These are phyloP conservation scores for Lecanoromycetidae sp. DNA, from an alignment of 2,329 filamentous ascomycete species.

Conservation along the genomic window DNA sequence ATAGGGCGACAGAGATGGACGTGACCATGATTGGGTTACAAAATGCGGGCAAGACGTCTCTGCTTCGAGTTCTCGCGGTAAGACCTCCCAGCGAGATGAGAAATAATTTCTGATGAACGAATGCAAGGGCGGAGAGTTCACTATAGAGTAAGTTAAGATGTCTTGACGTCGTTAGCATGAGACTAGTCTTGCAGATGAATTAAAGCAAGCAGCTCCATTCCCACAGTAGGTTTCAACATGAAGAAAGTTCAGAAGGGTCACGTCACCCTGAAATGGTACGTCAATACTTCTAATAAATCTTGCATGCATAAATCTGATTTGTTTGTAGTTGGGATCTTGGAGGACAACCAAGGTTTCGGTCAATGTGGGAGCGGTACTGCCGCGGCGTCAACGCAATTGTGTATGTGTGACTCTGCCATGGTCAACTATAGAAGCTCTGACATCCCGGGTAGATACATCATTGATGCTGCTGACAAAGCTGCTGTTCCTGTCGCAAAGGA, in stretches of 20 bases:
- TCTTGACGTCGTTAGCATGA: slow-evolving; percentile 10
- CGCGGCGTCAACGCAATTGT: slow-evolving; percentile 95
- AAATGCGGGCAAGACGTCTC: slow-evolving; percentile 93
- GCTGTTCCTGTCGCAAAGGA: slow-evolving; percentile 77
- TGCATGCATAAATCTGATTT: slow-evolving; percentile 6
- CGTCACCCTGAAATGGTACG: slow-evolving; percentile 88
- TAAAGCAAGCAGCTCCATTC: slow-evolving; percentile 56
- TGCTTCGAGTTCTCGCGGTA: slow-evolving; percentile 89
- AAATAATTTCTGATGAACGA: slow-evolving; percentile 26
- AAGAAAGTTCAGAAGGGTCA: slow-evolving; percentile 96
- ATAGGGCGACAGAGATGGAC: slow-evolving; percentile 97
- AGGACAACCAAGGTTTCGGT: slow-evolving; percentile 88
- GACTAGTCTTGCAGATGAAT: not conserved
- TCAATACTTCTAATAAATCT: not conserved
- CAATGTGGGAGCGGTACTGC: slow-evolving; percentile 99
- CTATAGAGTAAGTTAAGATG: slow-evolving; percentile 70
- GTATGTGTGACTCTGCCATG: slow-evolving; percentile 32
- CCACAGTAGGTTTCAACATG: slow-evolving; percentile 98
- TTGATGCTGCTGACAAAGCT: slow-evolving; percentile 80
- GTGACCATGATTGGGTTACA: slow-evolving; percentile 98
- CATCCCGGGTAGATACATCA: slow-evolving; percentile 57
- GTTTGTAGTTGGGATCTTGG: slow-evolving; percentile 75
- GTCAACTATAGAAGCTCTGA: slow-evolving; percentile 15
- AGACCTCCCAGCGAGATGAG: slow-evolving; percentile 32
- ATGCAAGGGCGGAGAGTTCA: slow-evolving; percentile 89